phyloP scores from a whole-genome alignment of 495 filamentous ascomycete genomes.

The Penicillium maclennaniae region DNA sequence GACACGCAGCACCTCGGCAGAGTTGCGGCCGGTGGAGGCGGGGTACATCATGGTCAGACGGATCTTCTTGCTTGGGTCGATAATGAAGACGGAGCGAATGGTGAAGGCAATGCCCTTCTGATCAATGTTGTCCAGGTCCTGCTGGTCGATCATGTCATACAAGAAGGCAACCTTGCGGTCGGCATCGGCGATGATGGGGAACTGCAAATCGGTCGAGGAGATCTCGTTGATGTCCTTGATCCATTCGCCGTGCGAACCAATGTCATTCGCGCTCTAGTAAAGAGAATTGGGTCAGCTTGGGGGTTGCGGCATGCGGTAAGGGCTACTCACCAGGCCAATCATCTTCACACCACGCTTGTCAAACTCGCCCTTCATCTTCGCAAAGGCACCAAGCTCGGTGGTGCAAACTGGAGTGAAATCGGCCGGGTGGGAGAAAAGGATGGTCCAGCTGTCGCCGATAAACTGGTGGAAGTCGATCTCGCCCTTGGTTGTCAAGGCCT shows the following conservation, averaged over 20 bases:
- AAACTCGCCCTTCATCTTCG: constrained; percentile 60
- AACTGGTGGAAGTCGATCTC: constrained; percentile 62
- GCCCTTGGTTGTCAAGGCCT: constrained; percentile 61
- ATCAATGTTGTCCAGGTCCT: constrained; percentile 84
- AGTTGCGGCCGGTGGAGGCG: constrained; percentile 94
- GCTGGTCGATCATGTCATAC: constrained; percentile 96
- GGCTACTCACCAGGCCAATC: constrained; percentile 55
- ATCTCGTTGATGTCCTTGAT: constrained; percentile 97
- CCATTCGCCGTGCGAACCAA: constrained; percentile 64
- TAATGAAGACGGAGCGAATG: constrained; percentile 98
- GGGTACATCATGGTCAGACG: constrained; percentile 95
- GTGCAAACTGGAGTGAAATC: constrained; percentile 72
- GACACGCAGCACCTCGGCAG: constrained; percentile 90
- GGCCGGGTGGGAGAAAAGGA: constrained; percentile 67
- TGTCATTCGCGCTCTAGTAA: constrained; percentile 40
- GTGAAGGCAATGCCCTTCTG: constrained; percentile 96
- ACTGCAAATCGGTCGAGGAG: constrained; percentile 70
- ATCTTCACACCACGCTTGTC: constrained; percentile 61
- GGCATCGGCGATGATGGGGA: constrained; percentile 98
- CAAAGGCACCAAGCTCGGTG: constrained; percentile 65
- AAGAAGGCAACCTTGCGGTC: constrained; percentile 83
- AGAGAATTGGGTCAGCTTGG: constrained; percentile 48
- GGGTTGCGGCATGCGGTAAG: constrained; percentile 46
- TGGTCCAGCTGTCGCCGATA: constrained; percentile 58
- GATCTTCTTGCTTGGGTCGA: constrained; percentile 98